Evolutionary conservation across 139 green algal genomes (phyloP), one percentile per base, ranked within the genome.

Genomic region (Chlamydomonas asymmetrica): DNA sequence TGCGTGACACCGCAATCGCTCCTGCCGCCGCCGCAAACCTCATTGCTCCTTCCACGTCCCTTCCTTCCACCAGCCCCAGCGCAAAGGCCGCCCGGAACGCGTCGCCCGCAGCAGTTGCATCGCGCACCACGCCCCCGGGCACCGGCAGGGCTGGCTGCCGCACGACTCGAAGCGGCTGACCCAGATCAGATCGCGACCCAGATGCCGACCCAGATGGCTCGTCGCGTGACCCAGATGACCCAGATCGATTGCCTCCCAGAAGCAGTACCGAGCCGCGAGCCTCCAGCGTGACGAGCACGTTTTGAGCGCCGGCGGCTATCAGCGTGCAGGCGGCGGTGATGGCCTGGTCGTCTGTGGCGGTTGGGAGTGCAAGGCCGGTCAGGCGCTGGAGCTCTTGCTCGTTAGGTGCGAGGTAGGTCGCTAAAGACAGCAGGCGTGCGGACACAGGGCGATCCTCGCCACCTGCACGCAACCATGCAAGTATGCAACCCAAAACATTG

Each of bases 51-150:
- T 80, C 45, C 43, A 84, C 40, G 1, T 61, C 41, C 32, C 45
- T 32, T 25, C 89, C 86, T 74, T 91, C 83, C 2, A 78, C 78
- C 29, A 93, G 68, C 3, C 65, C 79, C 25, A 94, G 82, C 5
- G 86, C 89, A 88, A 93, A 91, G 1, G 79, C 88, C 22, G 86
- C 88, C 1, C 87, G 64, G 63, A 93, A 94, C 18, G 84, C 79
- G 56, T 94, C 88, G 29, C 89, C 89, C 4, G 89, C 64, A 1
- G 76, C 89, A 5, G 88, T 93, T 2, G 61, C 82, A 41, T 93
- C 89, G 34, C 89, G 69, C 25, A 91, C 81, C 3, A 32, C 35
- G 0, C 72, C 82, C 0, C 79, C 76, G 5, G 81, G 77, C 23
- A 82, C 67, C 5, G 66, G 38, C 29, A 87, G 31, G 6, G 82